Evolutionary conservation across 306 rosid genomes (phyloP), one percentile per base, ranked within the genome.

Genomic region (Cicer cuneatum): DNA sequence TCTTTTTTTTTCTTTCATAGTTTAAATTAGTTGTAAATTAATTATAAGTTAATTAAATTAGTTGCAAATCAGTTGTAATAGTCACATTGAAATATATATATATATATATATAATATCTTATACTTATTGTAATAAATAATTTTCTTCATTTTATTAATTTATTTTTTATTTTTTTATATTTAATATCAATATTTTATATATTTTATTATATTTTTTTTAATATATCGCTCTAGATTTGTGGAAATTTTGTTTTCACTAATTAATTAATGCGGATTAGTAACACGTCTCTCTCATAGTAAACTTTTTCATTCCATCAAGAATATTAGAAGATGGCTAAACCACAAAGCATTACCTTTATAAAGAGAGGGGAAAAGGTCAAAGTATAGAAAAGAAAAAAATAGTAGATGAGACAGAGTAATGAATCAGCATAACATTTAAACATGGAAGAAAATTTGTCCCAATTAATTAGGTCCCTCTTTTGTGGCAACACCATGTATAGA

Each of bases 381-480:
- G 65, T 73, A 66, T 41, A 16, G 39, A 38, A 62, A 78, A 66
- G 64, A 40, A 58, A 69, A 18, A 52, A 38, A 6, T 5, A 51
- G 6, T 13, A 47, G 65, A 80, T 77, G 72, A 77, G 70, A 59
- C 69, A 71, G 79, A 74, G 9, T 13, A 9, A 67, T 74, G 86
- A 85, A 59, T 83, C 88, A 71, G 80, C 61, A 79, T 57, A 81
- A 78, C 67, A 76, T 76, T 46, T 38, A 56, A 68, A 66, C 21
- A 64, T 59, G 6, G n/a, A 24, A 21, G 49, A 64, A 72, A 74
- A 18, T 14, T 75, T 75, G 71, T 65, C 75, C 79, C 46, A 68
- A 59, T 24, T 57, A 58, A 1, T 53, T 56, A 39, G 58, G 18
- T 9, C 24, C 60, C 37, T 54, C 75, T 61, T 43, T 60, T 74